phyloP scores from a whole-genome alignment of 2,329 filamentous ascomycete genomes.

The Aureobasidium sp. region DNA sequence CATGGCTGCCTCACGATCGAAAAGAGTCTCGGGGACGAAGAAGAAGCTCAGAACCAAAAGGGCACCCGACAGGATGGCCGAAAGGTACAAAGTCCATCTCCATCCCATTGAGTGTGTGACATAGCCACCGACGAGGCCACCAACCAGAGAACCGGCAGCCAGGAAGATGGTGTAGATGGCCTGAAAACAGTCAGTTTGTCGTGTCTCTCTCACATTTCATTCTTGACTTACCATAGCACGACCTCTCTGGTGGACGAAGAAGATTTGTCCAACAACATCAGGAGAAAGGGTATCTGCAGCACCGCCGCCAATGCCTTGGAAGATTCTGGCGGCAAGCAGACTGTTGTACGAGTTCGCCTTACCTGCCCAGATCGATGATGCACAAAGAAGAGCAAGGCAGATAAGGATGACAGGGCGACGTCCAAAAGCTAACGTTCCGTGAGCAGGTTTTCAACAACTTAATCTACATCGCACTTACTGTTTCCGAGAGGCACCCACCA shows the following conservation, averaged over 20 bases:
- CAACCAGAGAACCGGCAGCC: constrained; percentile 32
- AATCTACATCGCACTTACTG: constrained; percentile 11
- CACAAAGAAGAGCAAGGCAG: constrained; percentile 29
- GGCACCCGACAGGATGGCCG: constrained; percentile 31
- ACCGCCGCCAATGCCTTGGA: constrained; percentile 34
- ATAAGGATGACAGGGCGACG: constrained; percentile 33
- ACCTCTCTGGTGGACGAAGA: constrained; percentile 33
- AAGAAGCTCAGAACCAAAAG: constrained; percentile 31
- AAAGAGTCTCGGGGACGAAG: constrained; percentile 36
- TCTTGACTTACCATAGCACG: constrained; percentile 17
- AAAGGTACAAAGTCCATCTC: constrained; percentile 37
- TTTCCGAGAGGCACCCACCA: constrained; percentile 38
- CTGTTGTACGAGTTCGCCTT: constrained; percentile 31
- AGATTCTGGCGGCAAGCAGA: constrained; percentile 32
- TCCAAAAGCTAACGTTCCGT: constrained; percentile 26
- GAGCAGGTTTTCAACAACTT: background rate
- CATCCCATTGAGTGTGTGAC: constrained; percentile 33
- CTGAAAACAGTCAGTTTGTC: constrained; percentile 19
- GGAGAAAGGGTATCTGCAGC: constrained; percentile 36
- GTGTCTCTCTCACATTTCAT: constrained; percentile 18
- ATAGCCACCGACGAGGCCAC: constrained; percentile 36
- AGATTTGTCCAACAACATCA: constrained; percentile 36
- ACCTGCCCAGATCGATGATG: constrained; percentile 36
- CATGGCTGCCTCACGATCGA: constrained; percentile 28
- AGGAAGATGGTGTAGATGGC: constrained; percentile 38